Conservation (phyloP, 2,329 filamentous ascomycete species). For the Bipolaris zeicola region DNA sequence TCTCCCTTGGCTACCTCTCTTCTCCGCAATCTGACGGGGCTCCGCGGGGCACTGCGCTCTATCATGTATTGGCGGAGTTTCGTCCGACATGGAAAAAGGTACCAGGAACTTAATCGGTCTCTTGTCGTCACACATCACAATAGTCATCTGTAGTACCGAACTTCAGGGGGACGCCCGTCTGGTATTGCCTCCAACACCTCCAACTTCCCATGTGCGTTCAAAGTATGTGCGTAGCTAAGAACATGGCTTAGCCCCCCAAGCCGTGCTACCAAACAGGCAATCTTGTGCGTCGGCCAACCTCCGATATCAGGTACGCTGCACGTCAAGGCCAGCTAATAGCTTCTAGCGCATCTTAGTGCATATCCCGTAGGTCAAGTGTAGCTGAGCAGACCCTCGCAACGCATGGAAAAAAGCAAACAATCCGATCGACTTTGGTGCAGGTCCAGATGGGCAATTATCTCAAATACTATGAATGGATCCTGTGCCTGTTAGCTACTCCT, state of each 20-base stretch:
- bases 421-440: neutral
- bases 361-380: neutral
- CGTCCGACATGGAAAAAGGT: neutral
- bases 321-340: slow-evolving; percentile 6
- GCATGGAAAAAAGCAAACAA: neutral
- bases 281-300: slow-evolving; percentile 5
- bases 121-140: neutral
- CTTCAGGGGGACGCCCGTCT: neutral
- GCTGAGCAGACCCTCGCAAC: neutral
- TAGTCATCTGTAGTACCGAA: neutral
- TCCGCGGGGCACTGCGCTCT: neutral
- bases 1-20: neutral
- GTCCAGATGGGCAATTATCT: neutral
- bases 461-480: neutral
- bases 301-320: neutral
- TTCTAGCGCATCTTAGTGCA: slow-evolving; percentile 1
- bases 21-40: slow-evolving; percentile 6
- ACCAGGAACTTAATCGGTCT: neutral
- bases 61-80: neutral
- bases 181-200: neutral
- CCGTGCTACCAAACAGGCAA: neutral
- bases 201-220: neutral
- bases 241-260: slow-evolving; percentile 1
- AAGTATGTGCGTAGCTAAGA: too few species aligned
- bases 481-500: neutral